These are phyloP conservation scores for Pythium pyrilobum DNA, from an alignment of 352 stramenopile species.

Conservation along the genomic window DNA sequence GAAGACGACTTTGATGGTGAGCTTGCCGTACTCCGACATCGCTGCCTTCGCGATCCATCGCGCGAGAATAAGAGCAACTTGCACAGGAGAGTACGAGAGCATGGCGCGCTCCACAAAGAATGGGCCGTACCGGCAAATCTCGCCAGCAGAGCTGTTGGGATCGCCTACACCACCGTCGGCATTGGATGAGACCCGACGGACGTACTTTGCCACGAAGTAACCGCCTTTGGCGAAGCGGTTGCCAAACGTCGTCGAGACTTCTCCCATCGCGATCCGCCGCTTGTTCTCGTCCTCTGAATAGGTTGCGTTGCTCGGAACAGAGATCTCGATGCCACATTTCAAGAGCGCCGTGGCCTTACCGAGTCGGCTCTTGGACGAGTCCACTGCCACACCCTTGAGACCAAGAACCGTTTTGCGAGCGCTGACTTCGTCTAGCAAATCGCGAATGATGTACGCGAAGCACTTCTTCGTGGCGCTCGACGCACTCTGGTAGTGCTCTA, in stretches of 20 bases:
- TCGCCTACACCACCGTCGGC: background rate
- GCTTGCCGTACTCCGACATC: constrained; percentile 25
- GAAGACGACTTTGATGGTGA: constrained; percentile 20
- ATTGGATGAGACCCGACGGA: constrained; percentile 16
- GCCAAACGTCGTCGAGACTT: constrained; percentile 16
- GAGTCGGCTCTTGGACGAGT: constrained; percentile 3
- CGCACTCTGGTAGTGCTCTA: constrained; percentile 27
- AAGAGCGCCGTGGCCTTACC: constrained; percentile 13
- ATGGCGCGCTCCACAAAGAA: constrained; percentile 32
- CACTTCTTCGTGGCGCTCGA: constrained; percentile 19
- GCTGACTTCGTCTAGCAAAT: constrained; percentile 47
- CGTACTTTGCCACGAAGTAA: constrained; percentile 44
- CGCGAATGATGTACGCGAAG: constrained; percentile 43
- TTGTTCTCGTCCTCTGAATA: constrained; percentile 3
- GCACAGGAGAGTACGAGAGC: constrained; percentile 17
- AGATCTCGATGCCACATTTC: constrained; percentile 26
- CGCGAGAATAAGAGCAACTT: constrained; percentile 15
- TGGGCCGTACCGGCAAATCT: constrained; percentile 45
- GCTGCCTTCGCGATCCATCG: constrained; percentile 15
- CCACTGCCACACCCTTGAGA: constrained; percentile 3
- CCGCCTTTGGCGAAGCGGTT: constrained; percentile 28
- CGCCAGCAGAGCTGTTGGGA: constrained; percentile 21
- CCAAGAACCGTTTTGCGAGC: constrained; percentile 28
- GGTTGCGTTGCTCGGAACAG: constrained; percentile 3
- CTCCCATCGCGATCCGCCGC: constrained; percentile 5